A percentile compares a stretch with the other conserved stretches of the same genome.
These are phyloP conservation scores for Aspergillus sclerotiicarbonarius DNA, from an alignment of 495 filamentous ascomycete species.

Conservation along the genomic window DNA sequence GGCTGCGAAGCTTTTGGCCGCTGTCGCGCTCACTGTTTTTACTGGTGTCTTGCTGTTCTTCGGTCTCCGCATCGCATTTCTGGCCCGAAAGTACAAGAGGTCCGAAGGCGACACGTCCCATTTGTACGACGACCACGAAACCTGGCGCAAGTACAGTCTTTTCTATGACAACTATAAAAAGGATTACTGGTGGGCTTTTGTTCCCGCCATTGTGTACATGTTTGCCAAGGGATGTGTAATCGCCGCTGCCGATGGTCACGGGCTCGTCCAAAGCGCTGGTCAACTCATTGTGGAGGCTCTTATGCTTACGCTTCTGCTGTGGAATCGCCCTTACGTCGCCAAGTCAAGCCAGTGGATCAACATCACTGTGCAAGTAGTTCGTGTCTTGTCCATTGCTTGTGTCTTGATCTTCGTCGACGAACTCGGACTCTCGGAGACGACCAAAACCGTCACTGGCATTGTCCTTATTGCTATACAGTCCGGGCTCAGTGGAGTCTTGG, in stretches of 20 bases:
- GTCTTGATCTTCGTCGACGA: constrained; percentile 93
- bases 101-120: constrained; percentile 68
- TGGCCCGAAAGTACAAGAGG: constrained; percentile 71
- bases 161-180: constrained; percentile 96
- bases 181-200: constrained; percentile 94
- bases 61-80: constrained; percentile 73
- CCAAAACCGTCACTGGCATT: constrained; percentile 90
- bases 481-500: constrained; percentile 75
- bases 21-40: constrained; percentile 74
- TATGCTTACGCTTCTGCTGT: constrained; percentile 68
- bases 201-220: constrained; percentile 89
- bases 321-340: constrained; percentile 81
- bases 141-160: constrained; percentile 91
- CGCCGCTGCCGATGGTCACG: constrained; percentile 83
- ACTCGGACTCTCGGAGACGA: constrained; percentile 85
- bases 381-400: constrained; percentile 85
- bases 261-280: constrained; percentile 72
- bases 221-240: constrained; percentile 87
- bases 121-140: constrained; percentile 84
- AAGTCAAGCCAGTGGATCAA: constrained; percentile 90
- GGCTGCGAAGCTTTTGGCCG: constrained; percentile 86
- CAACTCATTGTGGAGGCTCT: constrained; percentile 79
- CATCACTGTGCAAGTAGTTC: constrained; percentile 87
- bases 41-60: constrained; percentile 78
- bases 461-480: constrained; percentile 89